A percentile compares a stretch with the other conserved stretches of the same genome.
These are phyloP conservation scores for Vachellia pachyceras DNA, from an alignment of 306 rosid species.

Conservation along the genomic window DNA sequence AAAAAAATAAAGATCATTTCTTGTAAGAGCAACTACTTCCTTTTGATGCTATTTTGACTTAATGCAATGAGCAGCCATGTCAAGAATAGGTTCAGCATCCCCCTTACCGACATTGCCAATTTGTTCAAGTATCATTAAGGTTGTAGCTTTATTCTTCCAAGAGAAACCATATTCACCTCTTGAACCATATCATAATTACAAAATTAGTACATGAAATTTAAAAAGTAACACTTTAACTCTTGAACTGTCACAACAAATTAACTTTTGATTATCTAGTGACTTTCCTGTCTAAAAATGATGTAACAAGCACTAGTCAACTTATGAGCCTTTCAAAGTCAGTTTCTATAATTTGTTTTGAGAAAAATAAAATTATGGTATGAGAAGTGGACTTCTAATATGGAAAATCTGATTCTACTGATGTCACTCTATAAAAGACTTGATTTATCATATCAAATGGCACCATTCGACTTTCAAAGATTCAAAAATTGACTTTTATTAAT, in stretches of 20 bases:
- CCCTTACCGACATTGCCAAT: not conserved
- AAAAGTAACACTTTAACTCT: not conserved
- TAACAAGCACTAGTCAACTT: not conserved
- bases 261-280: not conserved
- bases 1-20: constrained; percentile 9
- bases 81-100: not conserved
- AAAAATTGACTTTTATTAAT: not conserved
- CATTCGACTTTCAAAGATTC: not conserved
- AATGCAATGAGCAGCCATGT: constrained; percentile 3
- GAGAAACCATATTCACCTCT: not conserved
- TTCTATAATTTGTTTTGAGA: not conserved
- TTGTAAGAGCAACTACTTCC: not conserved
- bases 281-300: not conserved
- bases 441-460: not conserved
- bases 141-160: not conserved
- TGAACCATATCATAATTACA: not conserved
- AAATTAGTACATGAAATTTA: not conserved
- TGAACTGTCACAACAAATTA: not conserved
- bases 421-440: too few species aligned
- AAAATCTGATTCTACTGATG: not conserved
- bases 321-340: not conserved
- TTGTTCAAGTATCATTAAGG: not conserved
- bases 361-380: not conserved
- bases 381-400: not conserved
- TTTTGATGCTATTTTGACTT: not conserved